Evolutionary conservation across 202 grass and related monocot species (phyloP), one percentile per base, ranked within the genome.

Genomic region (Setaria viridis): DNA sequence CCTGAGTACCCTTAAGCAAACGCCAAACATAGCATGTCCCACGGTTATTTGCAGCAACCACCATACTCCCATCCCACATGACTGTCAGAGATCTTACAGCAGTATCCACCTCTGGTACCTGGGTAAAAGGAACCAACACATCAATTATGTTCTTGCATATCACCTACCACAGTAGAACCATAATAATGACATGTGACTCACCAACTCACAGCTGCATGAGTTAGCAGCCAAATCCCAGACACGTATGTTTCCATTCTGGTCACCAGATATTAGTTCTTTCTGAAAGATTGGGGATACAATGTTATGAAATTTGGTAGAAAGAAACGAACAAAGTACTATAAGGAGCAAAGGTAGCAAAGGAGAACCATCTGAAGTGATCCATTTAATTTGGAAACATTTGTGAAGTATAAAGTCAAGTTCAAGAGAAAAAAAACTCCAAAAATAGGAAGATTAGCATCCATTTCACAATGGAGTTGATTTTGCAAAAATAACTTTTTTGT

Each of bases 61-160:
- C 94, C 92, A 99, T 99, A 85, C 93, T 96, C 34, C 94, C 97
- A 65, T 99, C 97, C 97, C 97, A 96, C 94, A 99, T 99, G 41
- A 99, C 94, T 62, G 92, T 96, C 80, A 99, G 87, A 87, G 90
- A 99, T 85, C 97, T 99, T 79, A 99, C 92, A 91, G 97, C 97
- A 66, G 93, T 96, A 88, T 99, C 97, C 16, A 90, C 93, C 73
- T 94, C 97, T 35, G 93, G 97, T 49, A 96, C 96, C 96, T 96
- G 42, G 50, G 80, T 70, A 67, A 57, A 77, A 46, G 39, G 16
- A 82, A 91, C 11, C 9, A 88, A 53, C n/a, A 78, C 34, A 68
- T 70, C 39, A 86, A 59, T 56, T 63, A 39, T 71, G 20, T 66
- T 66, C 25, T 76, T 88, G 17, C 35, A 59, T 51, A 32, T 80